phyloP scores from a whole-genome alignment of 768 basidiomycete genomes.

The Filobasidium floriforme region DNA sequence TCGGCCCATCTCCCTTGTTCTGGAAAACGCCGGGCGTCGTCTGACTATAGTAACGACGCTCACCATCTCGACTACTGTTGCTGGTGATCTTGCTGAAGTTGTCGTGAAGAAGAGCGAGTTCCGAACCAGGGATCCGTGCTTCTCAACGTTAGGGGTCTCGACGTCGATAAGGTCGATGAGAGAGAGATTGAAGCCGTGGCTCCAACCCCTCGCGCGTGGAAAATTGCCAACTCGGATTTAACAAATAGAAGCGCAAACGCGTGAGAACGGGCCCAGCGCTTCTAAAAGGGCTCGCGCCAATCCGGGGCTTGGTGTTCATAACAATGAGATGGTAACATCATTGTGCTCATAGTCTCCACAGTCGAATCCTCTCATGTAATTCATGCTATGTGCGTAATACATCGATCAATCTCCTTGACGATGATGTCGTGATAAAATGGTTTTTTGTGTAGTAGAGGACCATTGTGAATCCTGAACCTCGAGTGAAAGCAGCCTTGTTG shows the following conservation, averaged over 20 bases:
- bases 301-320: too few species aligned
- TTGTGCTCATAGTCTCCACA: too few species aligned
- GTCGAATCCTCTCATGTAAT: too few species aligned
- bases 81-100: slow-evolving; percentile 8
- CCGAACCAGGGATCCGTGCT: neutral
- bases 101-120: neutral
- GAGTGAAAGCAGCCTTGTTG: too few species aligned
- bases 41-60: neutral
- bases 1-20: neutral
- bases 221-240: slow-evolving; percentile 5
- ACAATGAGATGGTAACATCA: neutral
- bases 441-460: too few species aligned
- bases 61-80: slow-evolving; percentile 10
- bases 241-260: neutral
- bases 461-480: too few species aligned
- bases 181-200: neutral
- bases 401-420: too few species aligned
- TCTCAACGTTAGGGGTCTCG: neutral
- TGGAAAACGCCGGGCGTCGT: neutral
- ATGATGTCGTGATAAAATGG: too few species aligned
- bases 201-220: neutral
- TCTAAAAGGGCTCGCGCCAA: too few species aligned
- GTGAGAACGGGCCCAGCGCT: too few species aligned
- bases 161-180: neutral
- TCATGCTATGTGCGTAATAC: too few species aligned